Base-by-base conservation (phyloP, 106 monocot species). In the Amphibolis antarctica region DNA sequence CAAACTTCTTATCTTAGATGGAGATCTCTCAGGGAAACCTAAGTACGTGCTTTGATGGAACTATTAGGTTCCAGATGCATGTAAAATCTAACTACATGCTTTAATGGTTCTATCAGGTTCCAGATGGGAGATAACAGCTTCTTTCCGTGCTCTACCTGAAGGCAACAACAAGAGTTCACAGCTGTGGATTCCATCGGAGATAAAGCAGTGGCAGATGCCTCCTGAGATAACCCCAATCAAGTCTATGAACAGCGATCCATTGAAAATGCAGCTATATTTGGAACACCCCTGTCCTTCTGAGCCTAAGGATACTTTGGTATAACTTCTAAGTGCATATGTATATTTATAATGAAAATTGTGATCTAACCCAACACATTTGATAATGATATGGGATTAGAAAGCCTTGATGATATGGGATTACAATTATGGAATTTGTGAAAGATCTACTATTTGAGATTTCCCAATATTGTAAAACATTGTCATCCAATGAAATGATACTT, bases 151-250 rank as follows among this genome's bases (percentile, higher is more conserved):
- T 13, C 75, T 98, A 54, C 98, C 91, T 25, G 67, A 80, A 9
- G 78, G 66, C 14, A 73, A 60, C 59, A 77, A 64, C 62, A 59
- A 53, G 29, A 78, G 82, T 28, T 66, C 74, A 15, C 75, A 71
- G 44, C 65, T 83, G 29, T 96, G 94, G 94, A 74, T 96, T 66
- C 94, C 94, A 4, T 86, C 90, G 0, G 98, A 98, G 69, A 87
- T 82, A 9, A 91, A 87, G 45, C 86, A 74, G 46, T 96, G 94
- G 94, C 72, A 84, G 72, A 79, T 82, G 51, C 86, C 83, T 43
- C 74, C 90, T 9, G 46, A 76, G 9, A 98, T 98, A 49, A 98
- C 80, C n/a, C 98, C 98, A 18, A 82, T 98, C 28, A 98, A 91
- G 64, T 98, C 98, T 0, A 80, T 91, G 87, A 80, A 60, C 77